phyloP scores from a whole-genome alignment of 768 basidiomycete species.

The Naganishia onofrii region DNA sequence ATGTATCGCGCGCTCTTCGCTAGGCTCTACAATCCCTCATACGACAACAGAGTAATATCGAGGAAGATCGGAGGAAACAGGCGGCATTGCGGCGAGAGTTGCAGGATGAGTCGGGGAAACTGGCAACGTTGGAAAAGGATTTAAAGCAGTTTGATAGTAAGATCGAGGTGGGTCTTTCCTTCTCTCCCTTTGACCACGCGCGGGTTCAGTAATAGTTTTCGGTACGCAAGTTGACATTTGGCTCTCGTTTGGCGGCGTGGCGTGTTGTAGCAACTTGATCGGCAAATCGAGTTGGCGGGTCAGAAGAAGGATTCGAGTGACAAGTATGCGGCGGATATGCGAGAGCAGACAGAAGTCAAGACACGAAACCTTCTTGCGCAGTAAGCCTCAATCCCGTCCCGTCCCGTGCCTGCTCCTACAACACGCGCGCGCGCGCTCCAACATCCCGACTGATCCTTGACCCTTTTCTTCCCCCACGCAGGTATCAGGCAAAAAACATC shows the following conservation, averaged over 20 bases:
- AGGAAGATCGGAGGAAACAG: conserved; percentile 18
- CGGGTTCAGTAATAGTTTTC: not conserved
- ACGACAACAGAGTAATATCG: conserved; percentile 19
- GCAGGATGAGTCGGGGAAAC: conserved; percentile 13
- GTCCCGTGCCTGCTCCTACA: not conserved
- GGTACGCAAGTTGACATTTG: not conserved
- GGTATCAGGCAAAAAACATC: conserved; percentile 18
- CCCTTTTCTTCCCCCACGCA: not conserved
- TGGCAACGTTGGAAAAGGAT: conserved; percentile 16
- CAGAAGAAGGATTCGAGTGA: conserved; percentile 16
- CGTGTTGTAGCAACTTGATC: conserved; percentile 22
- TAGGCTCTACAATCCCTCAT: conserved; percentile 19
- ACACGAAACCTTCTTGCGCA: conserved; percentile 13
- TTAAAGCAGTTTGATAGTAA: conserved; percentile 20
- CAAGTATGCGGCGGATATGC: conserved; percentile 17
- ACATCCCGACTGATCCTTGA: not conserved
- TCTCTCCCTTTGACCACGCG: too few relatives aligned
- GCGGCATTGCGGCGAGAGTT: conserved; percentile 5
- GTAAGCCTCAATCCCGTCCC: not conserved
- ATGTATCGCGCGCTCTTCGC: not conserved
- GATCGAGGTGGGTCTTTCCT: conserved; percentile 14
- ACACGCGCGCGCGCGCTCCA: not conserved
- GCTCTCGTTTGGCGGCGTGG: too few relatives aligned
- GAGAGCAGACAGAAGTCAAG: conserved; percentile 17
- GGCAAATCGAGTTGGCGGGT: conserved; percentile 15